These are phyloP conservation scores for Talaromyces piceae DNA, from an alignment of 2,329 filamentous ascomycete genomes.

Conservation along the genomic window DNA sequence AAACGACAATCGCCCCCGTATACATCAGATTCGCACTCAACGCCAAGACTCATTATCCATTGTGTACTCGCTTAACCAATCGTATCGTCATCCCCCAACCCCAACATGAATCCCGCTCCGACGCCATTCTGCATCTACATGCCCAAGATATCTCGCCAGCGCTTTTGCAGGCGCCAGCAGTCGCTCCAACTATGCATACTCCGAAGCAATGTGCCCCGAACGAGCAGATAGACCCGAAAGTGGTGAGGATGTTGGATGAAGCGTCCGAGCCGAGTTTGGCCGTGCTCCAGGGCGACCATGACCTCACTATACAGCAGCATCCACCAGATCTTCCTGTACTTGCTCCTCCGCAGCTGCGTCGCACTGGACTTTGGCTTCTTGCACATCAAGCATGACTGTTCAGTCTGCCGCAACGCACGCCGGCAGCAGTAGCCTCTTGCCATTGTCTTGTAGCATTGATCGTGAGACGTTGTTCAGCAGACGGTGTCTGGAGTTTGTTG, in stretches of 20 bases:
- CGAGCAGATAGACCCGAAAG: background rate
- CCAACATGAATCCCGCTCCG: too few relatives aligned
- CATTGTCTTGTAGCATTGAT: background rate
- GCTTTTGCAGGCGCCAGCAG: background rate
- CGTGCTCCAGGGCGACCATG: slow-evolving; percentile 3
- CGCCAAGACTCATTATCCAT: too few relatives aligned
- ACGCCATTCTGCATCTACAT: slow-evolving; percentile 1
- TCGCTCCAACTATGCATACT: background rate
- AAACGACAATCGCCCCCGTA: too few relatives aligned
- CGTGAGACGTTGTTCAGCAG: too few relatives aligned
- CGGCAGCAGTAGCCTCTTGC: background rate
- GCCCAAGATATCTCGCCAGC: background rate
- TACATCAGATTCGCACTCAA: too few relatives aligned
- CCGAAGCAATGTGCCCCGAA: background rate
- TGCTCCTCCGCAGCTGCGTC: background rate
- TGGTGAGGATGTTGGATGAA: slow-evolving; percentile 1
- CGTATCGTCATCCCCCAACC: too few relatives aligned
- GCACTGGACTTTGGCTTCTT: slow-evolving; percentile 1
- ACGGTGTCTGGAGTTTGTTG: background rate
- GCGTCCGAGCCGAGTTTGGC: slow-evolving; percentile 4
- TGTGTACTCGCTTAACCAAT: too few relatives aligned
- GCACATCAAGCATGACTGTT: slow-evolving; percentile 3
- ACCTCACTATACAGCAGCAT: slow-evolving; percentile 6
- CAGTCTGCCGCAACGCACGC: background rate
- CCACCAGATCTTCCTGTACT: slow-evolving; percentile 7